Evolutionary conservation across 2,329 filamentous ascomycete species (phyloP).

Genomic region (Sarocladiaceae sp.): DNA sequence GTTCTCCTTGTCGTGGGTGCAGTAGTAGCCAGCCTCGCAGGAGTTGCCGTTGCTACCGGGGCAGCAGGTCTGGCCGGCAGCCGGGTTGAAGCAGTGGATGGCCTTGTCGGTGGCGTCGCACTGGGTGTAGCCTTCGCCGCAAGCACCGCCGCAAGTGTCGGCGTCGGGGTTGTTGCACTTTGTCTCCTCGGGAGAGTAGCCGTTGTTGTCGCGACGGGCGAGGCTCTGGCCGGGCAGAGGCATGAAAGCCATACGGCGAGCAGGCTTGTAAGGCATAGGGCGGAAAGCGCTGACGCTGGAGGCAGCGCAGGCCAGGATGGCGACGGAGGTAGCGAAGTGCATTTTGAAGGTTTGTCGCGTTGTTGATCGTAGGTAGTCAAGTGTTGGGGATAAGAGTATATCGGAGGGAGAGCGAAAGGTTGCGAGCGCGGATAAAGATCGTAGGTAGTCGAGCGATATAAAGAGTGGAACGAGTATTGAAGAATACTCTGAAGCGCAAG

Average conservation of each 20-base stretch:
- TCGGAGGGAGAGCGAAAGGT: conserved; percentile 2
- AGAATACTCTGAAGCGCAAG: conserved; percentile 18
- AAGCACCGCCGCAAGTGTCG: conserved; percentile 48
- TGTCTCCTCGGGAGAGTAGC: conserved; percentile 42
- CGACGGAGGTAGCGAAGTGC: conserved; percentile 28
- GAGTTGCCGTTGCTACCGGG: conserved; percentile 51
- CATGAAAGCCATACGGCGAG: conserved; percentile 24
- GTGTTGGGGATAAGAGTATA: conserved; percentile 6
- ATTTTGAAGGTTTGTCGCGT: conserved; percentile 17
- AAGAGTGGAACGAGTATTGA: conserved; percentile 23
- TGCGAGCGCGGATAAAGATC: too few relatives aligned
- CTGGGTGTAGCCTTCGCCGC: conserved; percentile 41
- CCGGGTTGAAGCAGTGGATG: conserved; percentile 53
- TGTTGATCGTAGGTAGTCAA: neutral
- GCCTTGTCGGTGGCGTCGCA: conserved; percentile 43
- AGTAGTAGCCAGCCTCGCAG: conserved; percentile 56
- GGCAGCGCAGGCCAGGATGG: conserved; percentile 28
- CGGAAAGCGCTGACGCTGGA: conserved; percentile 18
- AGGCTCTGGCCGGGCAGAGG: conserved; percentile 33
- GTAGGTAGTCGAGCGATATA: conserved; percentile 10
- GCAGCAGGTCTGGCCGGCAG: conserved; percentile 49
- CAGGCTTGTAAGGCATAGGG: conserved; percentile 27
- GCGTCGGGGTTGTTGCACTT: conserved; percentile 37
- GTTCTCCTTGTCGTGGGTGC: conserved; percentile 44
- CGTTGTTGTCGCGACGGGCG: conserved; percentile 36